Base-by-base conservation (phyloP, 208 protist genomes). In the Acanthamoeba sp. region DNA sequence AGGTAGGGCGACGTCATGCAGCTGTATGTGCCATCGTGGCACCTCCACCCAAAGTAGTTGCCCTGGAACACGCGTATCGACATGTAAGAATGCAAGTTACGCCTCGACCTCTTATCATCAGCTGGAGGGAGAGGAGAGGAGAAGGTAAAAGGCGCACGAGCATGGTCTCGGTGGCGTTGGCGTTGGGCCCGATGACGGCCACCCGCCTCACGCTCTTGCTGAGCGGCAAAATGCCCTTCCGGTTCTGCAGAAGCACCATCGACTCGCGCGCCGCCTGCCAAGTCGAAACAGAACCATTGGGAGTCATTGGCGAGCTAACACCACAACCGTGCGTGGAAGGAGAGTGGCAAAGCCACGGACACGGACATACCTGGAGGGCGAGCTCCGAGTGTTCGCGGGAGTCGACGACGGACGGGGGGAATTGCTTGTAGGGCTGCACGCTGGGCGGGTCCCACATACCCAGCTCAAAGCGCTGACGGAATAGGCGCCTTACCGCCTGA, bases 171-270 rank as follows among this genome's bases (percentile, higher is more conserved):
- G 90, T 94, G 55, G 66, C 89, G 55, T 94, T 88, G 45, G 82
- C 78, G 66, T 95, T 71, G 20, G 94, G 94, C 36, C 94, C 94
- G 50, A 95, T 94, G 48, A 95, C 94, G 0, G 94, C 94, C 6
- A 95, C 38, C 36, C 34, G 6, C 18, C 22, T 42, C 36, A 62
- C 29, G 38, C 20, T n/a, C 52, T 64, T 94, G 48, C n/a, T 5
- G 2, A 95, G 78, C 34, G 94, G 94, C 16, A 95, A 42, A 10
- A 88, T 29, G 59, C 24, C 24, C 9, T 27, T n/a, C 36, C 73
- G 7, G 71, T 95, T 95, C 69, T 94, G 89, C 20, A 95, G 88
- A 10, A 95, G 78, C n/a, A 95, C 94, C 22, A 95, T 80, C 22
- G 69, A 88, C 71, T 95, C 66, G 48, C 45, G 88, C 42, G 94